Evolutionary conservation across 2,329 filamentous ascomycete genomes (phyloP), one percentile per base, ranked within the genome.

Genomic region (Fusarium sambucinum): DNA sequence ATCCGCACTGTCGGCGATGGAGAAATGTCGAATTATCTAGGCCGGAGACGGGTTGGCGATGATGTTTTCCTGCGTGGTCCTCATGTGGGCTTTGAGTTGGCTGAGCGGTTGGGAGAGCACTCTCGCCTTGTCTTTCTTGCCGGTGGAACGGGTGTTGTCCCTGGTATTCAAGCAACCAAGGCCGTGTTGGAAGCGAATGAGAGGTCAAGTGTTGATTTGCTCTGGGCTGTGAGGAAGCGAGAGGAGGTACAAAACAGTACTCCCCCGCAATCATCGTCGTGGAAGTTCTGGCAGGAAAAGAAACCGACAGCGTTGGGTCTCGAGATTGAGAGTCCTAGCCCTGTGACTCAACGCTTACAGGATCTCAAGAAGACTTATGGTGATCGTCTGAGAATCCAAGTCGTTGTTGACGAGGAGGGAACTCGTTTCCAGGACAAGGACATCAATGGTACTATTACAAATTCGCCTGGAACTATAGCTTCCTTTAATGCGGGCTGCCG

Each of bases 81-180:
- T 5, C 88, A 91, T 70, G 77, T 87, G 1, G 93, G 95, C 46
- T 92, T 90, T 65, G 77, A 85, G 73, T 74, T 87, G 13, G 53
- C 71, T 7, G 51, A 69, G 9, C 69, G 79, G 13, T 71, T 81
- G 4, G 79, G 78, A 16, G 54, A 57, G 4, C 55, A 66, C 37
- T 68, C 70, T 23, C 74, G 73, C n/a, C 84, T 97, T 4, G 82
- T 97, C 3, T 97, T 98, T 74, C 81, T 98, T 23, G 96, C 94
- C 2, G 96, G 94, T 3, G 96, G 96, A 0, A 99, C 96, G 0
- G 95, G 96, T 1, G 92, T 99, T 72, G 94, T 93, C 17, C 93
- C 95, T 1, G 96, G 94, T 10, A 80, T 98, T 77, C 95, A 98
- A 79, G 87, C 91, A 40, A 92, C 90, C 3, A 81, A 89, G 63